phyloP scores from a whole-genome alignment of 495 filamentous ascomycete genomes.

The Xylaria nigripes region DNA sequence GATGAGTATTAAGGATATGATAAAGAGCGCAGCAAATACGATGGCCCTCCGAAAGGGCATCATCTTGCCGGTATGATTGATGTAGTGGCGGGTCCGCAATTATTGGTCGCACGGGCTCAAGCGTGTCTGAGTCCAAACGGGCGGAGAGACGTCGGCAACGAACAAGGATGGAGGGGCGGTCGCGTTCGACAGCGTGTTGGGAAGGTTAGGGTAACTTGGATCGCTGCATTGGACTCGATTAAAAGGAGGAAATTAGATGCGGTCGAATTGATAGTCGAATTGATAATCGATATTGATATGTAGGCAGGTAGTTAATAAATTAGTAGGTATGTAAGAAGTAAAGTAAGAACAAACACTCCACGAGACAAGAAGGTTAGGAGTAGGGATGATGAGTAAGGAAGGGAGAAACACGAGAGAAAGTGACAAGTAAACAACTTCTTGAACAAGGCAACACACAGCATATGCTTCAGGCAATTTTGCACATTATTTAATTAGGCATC shows the following conservation, averaged over 20 bases:
- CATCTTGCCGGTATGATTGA: slow-evolving; percentile 24
- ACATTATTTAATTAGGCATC: background rate
- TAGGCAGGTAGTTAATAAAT: background rate
- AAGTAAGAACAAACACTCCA: too few relatives aligned
- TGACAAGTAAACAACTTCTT: background rate
- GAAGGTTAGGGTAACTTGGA: background rate
- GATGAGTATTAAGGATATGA: slow-evolving; percentile 65
- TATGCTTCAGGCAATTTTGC: background rate
- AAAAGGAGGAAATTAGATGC: background rate
- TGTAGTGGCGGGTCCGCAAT: background rate
- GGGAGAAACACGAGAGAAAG: background rate
- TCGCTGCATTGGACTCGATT: slow-evolving; percentile 1
- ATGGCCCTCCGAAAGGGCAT: slow-evolving; percentile 67
- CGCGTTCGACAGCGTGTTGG: background rate
- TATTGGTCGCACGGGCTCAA: background rate
- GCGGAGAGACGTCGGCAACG: background rate
- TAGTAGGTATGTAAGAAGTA: too few relatives aligned
- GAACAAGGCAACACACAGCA: background rate
- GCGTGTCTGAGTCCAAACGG: background rate
- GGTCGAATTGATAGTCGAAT: background rate
- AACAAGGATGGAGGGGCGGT: background rate
- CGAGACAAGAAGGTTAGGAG: too few relatives aligned
- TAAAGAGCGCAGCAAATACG: slow-evolving; percentile 55
- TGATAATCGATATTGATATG: background rate
- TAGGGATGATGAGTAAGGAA: too few relatives aligned